Conservation (phyloP, 176 grass and related monocot species). For the Oryza longistaminata region DNA sequence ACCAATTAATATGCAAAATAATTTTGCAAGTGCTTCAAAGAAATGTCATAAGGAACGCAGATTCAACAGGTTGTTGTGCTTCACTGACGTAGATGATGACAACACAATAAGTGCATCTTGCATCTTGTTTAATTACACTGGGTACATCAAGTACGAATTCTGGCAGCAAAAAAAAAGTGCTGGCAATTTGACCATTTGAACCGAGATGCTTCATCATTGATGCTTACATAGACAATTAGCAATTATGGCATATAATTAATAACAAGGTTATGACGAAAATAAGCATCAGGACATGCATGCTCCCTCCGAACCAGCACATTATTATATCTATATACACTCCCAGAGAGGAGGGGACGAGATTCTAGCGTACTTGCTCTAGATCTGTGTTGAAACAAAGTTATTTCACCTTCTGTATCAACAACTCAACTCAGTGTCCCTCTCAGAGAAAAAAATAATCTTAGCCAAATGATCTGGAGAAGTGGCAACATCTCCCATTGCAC, state of each 20-base stretch:
- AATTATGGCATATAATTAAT: slow-evolving; percentile 32
- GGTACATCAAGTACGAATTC: slow-evolving; percentile 18
- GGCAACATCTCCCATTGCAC: neutral
- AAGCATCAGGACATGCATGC: slow-evolving; percentile 23
- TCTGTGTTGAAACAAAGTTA: slow-evolving; percentile 15
- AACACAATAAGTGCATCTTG: neutral
- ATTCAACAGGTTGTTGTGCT: slow-evolving; percentile 25
- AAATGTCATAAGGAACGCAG: neutral
- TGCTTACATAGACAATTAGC: slow-evolving; percentile 30
- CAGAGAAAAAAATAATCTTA: neutral
- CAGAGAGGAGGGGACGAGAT: neutral
- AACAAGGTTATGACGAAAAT: slow-evolving; percentile 20
- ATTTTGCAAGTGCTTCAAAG: slow-evolving; percentile 8
- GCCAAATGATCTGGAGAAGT: neutral
- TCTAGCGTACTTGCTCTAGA: neutral
- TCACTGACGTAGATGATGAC: slow-evolving; percentile 33
- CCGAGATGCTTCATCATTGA: slow-evolving; percentile 45
- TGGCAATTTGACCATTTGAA: slow-evolving; percentile 37
- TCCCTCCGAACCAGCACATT: slow-evolving; percentile 37
- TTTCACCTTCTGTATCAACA: neutral
- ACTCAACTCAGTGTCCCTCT: neutral
- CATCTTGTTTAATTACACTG: slow-evolving; percentile 48
- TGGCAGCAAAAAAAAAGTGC: slow-evolving; percentile 19
- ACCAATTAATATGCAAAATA: neutral
- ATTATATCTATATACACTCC: slow-evolving; percentile 3